Percentiles rank a stretch among this genome's conserved stretches.
Conservation (phyloP, 2,329 filamentous ascomycete species). For the Fusarium sp. region DNA sequence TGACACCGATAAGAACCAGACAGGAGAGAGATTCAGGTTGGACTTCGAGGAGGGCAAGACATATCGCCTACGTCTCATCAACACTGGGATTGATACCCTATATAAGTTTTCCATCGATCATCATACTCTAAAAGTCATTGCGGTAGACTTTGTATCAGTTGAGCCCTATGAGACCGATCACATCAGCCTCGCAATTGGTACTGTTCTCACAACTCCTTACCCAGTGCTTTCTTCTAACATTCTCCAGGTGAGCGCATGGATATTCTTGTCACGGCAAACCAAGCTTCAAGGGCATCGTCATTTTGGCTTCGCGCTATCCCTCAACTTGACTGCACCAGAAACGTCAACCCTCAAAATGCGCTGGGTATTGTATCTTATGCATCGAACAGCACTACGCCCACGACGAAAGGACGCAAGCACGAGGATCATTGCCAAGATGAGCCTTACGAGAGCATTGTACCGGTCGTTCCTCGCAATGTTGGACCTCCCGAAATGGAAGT, state of each 20-base stretch:
- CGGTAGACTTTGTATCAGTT: conserved; percentile 66
- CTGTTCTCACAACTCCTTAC: conserved; percentile 15
- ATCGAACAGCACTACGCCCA: conserved; percentile 27
- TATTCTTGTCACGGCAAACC: conserved; percentile 56
- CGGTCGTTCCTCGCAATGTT: conserved; percentile 48
- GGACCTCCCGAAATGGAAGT: conserved; percentile 41
- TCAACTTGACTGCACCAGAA: conserved; percentile 53
- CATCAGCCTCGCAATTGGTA: conserved; percentile 59
- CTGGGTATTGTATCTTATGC: conserved; percentile 59
- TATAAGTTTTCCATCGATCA: conserved; percentile 63
- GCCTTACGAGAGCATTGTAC: conserved; percentile 46
- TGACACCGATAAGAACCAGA: conserved; percentile 27
- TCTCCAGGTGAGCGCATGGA: conserved; percentile 58
- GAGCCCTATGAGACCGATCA: conserved; percentile 61
- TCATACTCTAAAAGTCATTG: conserved; percentile 67
- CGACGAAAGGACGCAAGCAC: conserved; percentile 13
- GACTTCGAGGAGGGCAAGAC: conserved; percentile 53
- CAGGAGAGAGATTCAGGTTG: conserved; percentile 49
- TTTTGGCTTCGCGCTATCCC: conserved; percentile 62
- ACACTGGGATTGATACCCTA: conserved; percentile 55
- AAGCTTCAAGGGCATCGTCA: conserved; percentile 44
- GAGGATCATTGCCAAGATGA: conserved; percentile 49
- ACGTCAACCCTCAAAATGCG: conserved; percentile 53
- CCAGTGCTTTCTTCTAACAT: neutral
- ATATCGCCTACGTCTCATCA: conserved; percentile 60